Conservation (phyloP, 2,329 filamentous ascomycete genomes). For the Aspergillus texensis region DNA sequence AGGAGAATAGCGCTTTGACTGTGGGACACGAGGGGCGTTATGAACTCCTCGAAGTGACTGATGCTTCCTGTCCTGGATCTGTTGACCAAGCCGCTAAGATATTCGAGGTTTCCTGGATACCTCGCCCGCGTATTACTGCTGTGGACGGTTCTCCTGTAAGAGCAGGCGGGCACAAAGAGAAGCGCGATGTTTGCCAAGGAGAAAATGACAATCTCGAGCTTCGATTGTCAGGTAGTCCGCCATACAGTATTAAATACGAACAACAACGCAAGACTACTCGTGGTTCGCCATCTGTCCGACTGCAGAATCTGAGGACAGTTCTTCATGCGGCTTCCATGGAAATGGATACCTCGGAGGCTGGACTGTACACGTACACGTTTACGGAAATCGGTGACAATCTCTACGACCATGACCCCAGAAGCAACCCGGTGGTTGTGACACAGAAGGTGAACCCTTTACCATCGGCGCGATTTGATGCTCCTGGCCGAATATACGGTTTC, state of each 20-base stretch:
- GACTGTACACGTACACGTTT: constrained; percentile 85
- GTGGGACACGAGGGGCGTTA: constrained; percentile 73
- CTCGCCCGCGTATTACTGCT: constrained; percentile 72
- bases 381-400: constrained; percentile 79
- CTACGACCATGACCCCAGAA: constrained; percentile 74
- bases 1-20: constrained; percentile 69
- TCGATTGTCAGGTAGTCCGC: constrained; percentile 75
- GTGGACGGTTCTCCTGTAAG: constrained; percentile 54
- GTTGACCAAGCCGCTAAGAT: constrained; percentile 72
- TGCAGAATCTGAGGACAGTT: constrained; percentile 75
- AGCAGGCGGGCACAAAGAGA: constrained; percentile 62
- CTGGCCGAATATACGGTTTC: constrained; percentile 93
- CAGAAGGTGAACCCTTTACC: constrained; percentile 86
- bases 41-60: constrained; percentile 74
- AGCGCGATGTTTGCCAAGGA: constrained; percentile 87
- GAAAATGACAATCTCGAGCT: constrained; percentile 90
- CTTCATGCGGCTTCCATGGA: constrained; percentile 75
- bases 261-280: constrained; percentile 71
- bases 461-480: constrained; percentile 77
- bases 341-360: constrained; percentile 83
- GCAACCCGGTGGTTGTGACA: constrained; percentile 69
- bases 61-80: constrained; percentile 78
- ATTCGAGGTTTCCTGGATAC: constrained; percentile 85
- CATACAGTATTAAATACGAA: constrained; percentile 82
- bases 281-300: constrained; percentile 65